Percentiles rank a stretch among this genome's conserved stretches.
phyloP scores from a whole-genome alignment of 768 basidiomycete genomes.

The Mycena amicta region DNA sequence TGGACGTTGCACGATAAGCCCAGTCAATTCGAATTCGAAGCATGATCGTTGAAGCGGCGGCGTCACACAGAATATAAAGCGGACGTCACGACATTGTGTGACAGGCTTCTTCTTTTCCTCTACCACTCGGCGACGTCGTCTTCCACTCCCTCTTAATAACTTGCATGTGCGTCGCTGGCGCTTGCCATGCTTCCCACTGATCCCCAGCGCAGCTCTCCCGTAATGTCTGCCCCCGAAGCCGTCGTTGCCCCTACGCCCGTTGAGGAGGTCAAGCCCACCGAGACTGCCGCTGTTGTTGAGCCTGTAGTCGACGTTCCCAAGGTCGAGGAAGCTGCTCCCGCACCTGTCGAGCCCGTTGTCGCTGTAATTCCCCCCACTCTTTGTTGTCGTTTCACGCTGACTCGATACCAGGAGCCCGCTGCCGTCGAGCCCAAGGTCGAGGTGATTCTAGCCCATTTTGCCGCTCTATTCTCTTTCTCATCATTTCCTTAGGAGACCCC shows the following conservation, averaged over 20 bases:
- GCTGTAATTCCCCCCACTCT: constrained; percentile 10
- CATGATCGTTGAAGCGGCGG: background rate
- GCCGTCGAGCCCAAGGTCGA: constrained; percentile 25
- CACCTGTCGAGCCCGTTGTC: constrained; percentile 6
- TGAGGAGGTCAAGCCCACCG: constrained; percentile 58
- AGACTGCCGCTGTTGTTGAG: constrained; percentile 41
- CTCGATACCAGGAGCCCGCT: constrained; percentile 16
- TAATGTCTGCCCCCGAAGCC: constrained; percentile 84
- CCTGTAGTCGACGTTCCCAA: constrained; percentile 43
- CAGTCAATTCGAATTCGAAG: background rate
- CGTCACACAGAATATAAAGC: background rate
- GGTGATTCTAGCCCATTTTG: constrained; percentile 6
- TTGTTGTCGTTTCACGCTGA: constrained; percentile 9
- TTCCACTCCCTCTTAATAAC: constrained; percentile 61
- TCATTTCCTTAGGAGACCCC: constrained; percentile 36
- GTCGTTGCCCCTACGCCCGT: constrained; percentile 44
- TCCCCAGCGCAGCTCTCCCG: constrained; percentile 50
- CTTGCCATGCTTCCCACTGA: constrained; percentile 36
- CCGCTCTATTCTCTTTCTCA: background rate
- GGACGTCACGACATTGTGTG: background rate
- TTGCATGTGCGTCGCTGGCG: constrained; percentile 26
- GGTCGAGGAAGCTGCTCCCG: constrained; percentile 43
- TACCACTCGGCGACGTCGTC: constrained; percentile 49
- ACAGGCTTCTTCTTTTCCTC: background rate
- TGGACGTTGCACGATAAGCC: no score